Conservation (phyloP, 495 filamentous ascomycete genomes). For the Daldinia grandis region DNA sequence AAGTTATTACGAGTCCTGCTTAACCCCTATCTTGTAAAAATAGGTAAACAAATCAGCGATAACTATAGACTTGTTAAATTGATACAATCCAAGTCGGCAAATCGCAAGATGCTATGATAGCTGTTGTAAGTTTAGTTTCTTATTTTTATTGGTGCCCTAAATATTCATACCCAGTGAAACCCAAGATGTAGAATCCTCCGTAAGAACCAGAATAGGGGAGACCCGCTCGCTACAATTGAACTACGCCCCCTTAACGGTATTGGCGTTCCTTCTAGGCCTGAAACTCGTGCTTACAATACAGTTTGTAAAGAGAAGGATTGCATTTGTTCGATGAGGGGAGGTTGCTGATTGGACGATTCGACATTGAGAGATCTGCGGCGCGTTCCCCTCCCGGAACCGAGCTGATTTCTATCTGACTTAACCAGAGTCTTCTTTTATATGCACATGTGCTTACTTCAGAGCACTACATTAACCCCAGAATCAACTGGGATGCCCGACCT, state of each 20-base stretch:
- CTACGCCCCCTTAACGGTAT: slow-evolving; percentile 26
- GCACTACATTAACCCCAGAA: slow-evolving; percentile 13
- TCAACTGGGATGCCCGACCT: slow-evolving; percentile 12
- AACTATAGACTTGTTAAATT: slow-evolving; percentile 9
- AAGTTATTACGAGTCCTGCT: not conserved
- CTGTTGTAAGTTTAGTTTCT: slow-evolving; percentile 12
- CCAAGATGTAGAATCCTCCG: slow-evolving; percentile 18
- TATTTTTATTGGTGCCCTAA: slow-evolving; percentile 18
- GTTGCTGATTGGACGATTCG: slow-evolving; percentile 19
- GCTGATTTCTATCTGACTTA: slow-evolving; percentile 5
- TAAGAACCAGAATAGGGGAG: slow-evolving; percentile 24
- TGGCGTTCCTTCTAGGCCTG: slow-evolving; percentile 22
- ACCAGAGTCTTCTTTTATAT: slow-evolving; percentile 2
- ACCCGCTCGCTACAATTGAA: slow-evolving; percentile 15
- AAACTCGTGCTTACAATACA: slow-evolving; percentile 27
- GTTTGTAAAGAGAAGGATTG: slow-evolving; percentile 31
- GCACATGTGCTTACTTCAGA: slow-evolving; percentile 15
- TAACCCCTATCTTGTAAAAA: slow-evolving; percentile 26
- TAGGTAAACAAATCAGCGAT: slow-evolving; percentile 15
- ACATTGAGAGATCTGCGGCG: slow-evolving; percentile 27
- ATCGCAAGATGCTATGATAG: slow-evolving; percentile 15
- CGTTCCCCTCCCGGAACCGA: slow-evolving; percentile 23
- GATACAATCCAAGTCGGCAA: slow-evolving; percentile 7
- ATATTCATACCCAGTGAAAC: slow-evolving; percentile 22
- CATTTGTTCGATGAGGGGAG: slow-evolving; percentile 6